Conservation (phyloP, 2,329 filamentous ascomycete genomes). For the Monilinia fructigena region DNA sequence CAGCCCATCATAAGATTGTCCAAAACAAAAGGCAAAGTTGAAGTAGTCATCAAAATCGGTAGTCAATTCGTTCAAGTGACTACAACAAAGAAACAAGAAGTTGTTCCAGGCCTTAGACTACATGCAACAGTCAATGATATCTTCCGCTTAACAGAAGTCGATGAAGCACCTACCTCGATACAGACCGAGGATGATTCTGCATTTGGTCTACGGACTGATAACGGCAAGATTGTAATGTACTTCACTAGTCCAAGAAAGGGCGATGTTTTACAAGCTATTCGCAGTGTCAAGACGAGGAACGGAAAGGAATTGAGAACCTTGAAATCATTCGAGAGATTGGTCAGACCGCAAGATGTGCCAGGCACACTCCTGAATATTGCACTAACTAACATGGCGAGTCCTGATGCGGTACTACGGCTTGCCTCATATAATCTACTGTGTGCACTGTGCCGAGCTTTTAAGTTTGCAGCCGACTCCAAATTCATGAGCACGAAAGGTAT, state of each 20-base stretch:
- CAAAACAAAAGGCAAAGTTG: constrained; percentile 68
- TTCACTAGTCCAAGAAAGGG: constrained; percentile 65
- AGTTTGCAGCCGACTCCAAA: constrained; percentile 60
- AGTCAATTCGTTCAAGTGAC: constrained; percentile 69
- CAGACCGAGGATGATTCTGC: constrained; percentile 65
- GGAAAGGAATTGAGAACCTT: constrained; percentile 60
- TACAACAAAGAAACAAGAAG: constrained; percentile 66
- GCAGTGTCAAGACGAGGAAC: constrained; percentile 61
- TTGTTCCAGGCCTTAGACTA: constrained; percentile 60
- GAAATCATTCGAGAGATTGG: constrained; percentile 63
- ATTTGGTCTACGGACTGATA: constrained; percentile 66
- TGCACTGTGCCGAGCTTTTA: constrained; percentile 65
- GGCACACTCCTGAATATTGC: constrained; percentile 67
- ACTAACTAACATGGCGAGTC: constrained; percentile 63
- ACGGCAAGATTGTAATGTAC: constrained; percentile 69
- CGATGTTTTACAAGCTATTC: constrained; percentile 63
- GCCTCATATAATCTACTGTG: constrained; percentile 68
- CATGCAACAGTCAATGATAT: constrained; percentile 68
- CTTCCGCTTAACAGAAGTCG: constrained; percentile 65
- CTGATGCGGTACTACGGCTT: constrained; percentile 58
- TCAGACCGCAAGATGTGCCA: constrained; percentile 68
- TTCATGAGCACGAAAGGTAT: constrained; percentile 62
- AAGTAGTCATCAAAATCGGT: constrained; percentile 67
- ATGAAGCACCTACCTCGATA: constrained; percentile 64
- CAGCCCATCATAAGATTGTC: constrained; percentile 64